These are phyloP conservation scores for Barbatosphaeria neglecta DNA, from an alignment of 495 filamentous ascomycete species.

Conservation along the genomic window DNA sequence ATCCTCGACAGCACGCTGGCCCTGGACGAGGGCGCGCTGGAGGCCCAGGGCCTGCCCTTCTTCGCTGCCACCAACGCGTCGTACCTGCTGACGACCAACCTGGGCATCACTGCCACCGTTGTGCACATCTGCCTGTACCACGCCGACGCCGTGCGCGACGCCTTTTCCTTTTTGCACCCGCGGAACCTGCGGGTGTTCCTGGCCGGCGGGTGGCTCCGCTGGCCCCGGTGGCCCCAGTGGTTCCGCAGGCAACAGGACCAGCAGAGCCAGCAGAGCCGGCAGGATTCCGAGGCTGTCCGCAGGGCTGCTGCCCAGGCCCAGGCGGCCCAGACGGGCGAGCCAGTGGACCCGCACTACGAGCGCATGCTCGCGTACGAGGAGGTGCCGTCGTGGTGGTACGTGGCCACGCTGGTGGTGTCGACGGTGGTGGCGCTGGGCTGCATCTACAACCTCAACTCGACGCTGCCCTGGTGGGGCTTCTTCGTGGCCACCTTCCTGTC, in stretches of 20 bases:
- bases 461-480: slow-evolving; percentile 44
- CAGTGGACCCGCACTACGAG: slow-evolving; percentile 34
- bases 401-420: slow-evolving; percentile 25
- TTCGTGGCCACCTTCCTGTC: slow-evolving; percentile 27
- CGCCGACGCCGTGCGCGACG: slow-evolving; percentile 11
- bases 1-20: slow-evolving; percentile 21
- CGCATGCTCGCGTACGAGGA: slow-evolving; percentile 35
- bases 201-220: slow-evolving; percentile 8
- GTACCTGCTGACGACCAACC: slow-evolving; percentile 25
- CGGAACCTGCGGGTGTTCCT: slow-evolving; percentile 9
- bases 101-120: slow-evolving; percentile 29
- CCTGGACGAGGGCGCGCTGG: slow-evolving; percentile 20
- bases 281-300: no score
- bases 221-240: not conserved
- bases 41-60: slow-evolving; percentile 23
- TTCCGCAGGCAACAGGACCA: no score
- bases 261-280: no score
- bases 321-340: not conserved
- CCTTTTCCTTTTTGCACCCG: slow-evolving; percentile 7
- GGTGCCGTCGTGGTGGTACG: slow-evolving; percentile 43
- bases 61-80: slow-evolving; percentile 27
- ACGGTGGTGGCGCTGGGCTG: slow-evolving; percentile 36
- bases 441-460: slow-evolving; percentile 32
- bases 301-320: not conserved
- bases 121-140: slow-evolving; percentile 28